Evolutionary conservation across 2,329 filamentous ascomycete genomes (phyloP), one percentile per base, ranked within the genome.

Genomic region (Aspergillus proliferans): DNA sequence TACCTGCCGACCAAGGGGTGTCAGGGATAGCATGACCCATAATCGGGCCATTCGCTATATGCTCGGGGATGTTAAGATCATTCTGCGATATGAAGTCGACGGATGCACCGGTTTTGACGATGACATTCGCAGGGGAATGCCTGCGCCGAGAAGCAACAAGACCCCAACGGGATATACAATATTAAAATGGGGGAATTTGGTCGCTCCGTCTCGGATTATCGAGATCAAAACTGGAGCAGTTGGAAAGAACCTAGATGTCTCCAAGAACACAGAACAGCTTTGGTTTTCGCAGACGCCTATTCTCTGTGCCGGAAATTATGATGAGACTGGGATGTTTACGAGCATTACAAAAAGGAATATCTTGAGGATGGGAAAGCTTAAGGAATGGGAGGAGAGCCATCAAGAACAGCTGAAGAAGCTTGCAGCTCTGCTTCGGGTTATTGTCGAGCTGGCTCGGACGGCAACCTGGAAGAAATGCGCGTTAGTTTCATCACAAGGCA

Each of bases 221-320:
- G 36, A 39, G 14, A 15, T 39, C 4, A 39, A 39, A n/a, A 24
- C 43, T 8, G 15, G 40, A 33, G 12, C 14, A 34, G n/a, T n/a
- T 2, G 42, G 1, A 8, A 49, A 46, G 12, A 12, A 22, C 2
- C 26, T 46, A 6, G 22, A 42, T 36, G 22, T 14, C 6, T 14
- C 36, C 1, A 42, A 36, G 9, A 41, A 15, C 7, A 9, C 42
- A 4, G 8, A n/a, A 36, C 43, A 49, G 36, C 38, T 49, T 18
- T 49, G 47, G 47, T 46, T 49, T 24, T 42, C 43, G 7, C 43
- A 49, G n/a, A 49, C 38, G 14, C 47, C 47, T 6, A 43, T 49
- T 14, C 21, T 46, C 3, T 49, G 47, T 30, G 40, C 8, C 7
- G 43, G 43, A 26, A 24, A 46, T 18, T 49, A 49, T 33, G 9